Base-by-base conservation (phyloP, 2,329 filamentous ascomycete genomes). In the Aspergillus fischeri region DNA sequence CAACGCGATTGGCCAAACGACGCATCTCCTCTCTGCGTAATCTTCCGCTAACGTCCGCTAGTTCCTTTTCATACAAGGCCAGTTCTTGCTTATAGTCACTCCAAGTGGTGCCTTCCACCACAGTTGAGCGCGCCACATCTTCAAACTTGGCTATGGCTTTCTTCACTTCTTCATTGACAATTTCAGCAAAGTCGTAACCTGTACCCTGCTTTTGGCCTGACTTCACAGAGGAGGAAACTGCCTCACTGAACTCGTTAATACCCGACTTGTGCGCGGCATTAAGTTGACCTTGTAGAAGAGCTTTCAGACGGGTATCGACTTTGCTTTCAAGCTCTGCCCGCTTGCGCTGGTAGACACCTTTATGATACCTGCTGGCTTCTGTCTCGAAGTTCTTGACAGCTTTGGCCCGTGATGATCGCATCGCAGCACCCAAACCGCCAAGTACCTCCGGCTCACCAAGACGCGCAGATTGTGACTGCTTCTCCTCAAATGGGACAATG, bases 21-120 rank as follows among this genome's bases (percentile, higher is more conserved):
- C 93, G 86, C 91, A 99, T 96, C 77, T 99, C 94, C 64, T 99
- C 94, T 70, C 94, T 92, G 65, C 94, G 86, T 65, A 99, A 78
- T 60, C 89, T 87, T 44, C 84, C 83, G 64, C 92, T 96, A 54
- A 95, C 91, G 63, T 94, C 90, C 60, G 96, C 91, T 14, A 99
- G 82, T 57, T 99, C 94, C 72, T 95, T 93, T 71, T 90, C 89
- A 66, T 93, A 96, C 27, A 96, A 79, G 25, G 82, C 78, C 57
- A 90, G 81, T 73, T 96, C 90, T 50, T 92, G 83, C 70, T 88
- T 86, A 73, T 94, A 96, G 73, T 91, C 89, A 64, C 90, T 92
- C 93, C 93, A 99, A 0, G 86, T 71, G 0, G 93, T 84, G n/a
- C 86, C 90, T 62, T 91, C 84, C 9, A 99, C 91, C 7, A 85